These are phyloP conservation scores for Fraxinus dipetala DNA, from an alignment of 305 asterid genomes.

Conservation along the genomic window DNA sequence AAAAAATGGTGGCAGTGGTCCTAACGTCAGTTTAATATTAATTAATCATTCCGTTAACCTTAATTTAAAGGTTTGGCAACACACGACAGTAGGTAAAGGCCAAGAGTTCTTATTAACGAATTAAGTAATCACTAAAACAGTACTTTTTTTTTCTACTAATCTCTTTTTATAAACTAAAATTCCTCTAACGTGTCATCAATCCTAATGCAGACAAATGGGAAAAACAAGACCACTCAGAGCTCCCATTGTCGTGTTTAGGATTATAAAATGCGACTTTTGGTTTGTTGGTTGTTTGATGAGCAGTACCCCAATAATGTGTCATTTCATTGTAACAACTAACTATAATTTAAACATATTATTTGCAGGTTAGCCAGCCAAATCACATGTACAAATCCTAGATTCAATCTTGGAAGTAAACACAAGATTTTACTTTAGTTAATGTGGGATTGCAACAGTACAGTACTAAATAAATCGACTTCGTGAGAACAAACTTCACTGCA, in stretches of 20 bases:
- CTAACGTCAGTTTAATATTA: not conserved
- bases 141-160: not conserved
- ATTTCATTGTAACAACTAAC: constrained; percentile 15
- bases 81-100: not conserved
- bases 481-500: not conserved
- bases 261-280: not conserved
- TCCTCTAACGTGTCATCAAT: not conserved
- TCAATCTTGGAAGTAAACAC: not conserved
- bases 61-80: not conserved
- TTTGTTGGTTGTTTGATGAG: constrained; percentile 14
- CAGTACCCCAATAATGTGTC: constrained; percentile 17
- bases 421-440: not conserved
- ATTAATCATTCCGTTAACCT: not conserved
- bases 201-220: not conserved
- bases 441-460: not conserved
- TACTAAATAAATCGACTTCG: not conserved
- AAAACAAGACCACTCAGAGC: not conserved
- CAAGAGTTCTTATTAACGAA: not conserved
- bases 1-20: not conserved
- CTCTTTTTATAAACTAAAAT: not conserved
- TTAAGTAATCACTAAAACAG: not conserved
- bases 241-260: not conserved
- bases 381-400: not conserved
- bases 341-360: not conserved
- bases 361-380: not conserved